phyloP scores from a whole-genome alignment of 495 filamentous ascomycete genomes.

The Xylaria longipes region DNA sequence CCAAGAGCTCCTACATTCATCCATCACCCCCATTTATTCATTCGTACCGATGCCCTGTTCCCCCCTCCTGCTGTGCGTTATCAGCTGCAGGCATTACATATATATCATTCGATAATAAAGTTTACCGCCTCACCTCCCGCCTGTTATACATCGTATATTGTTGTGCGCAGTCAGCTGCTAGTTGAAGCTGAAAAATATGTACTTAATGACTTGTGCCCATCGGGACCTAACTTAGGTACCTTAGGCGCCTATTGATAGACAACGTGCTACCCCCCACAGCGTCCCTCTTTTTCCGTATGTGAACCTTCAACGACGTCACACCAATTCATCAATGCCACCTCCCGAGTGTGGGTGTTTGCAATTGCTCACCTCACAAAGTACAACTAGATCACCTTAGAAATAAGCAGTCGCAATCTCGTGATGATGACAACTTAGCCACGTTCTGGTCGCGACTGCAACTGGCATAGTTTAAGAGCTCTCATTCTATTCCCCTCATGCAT shows the following conservation, averaged over 20 bases:
- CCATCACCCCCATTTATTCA: constrained; percentile 17
- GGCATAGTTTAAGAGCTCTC: background rate
- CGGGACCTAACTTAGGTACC: background rate
- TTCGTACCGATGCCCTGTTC: background rate
- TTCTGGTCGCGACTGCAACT: background rate
- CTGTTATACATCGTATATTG: constrained; percentile 10
- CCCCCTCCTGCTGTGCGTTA: background rate
- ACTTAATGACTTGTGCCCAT: background rate
- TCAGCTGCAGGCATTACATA: constrained; percentile 1
- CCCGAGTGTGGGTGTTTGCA: constrained; percentile 1
- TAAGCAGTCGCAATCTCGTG: background rate
- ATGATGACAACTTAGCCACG: background rate
- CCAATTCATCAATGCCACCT: constrained; percentile 14
- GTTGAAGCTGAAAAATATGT: background rate
- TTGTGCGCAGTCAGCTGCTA: constrained; percentile 8
- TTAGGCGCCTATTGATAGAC: background rate
- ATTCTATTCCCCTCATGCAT: constrained; percentile 26
- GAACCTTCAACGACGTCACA: constrained; percentile 24
- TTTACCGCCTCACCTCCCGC: background rate
- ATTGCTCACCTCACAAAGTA: background rate
- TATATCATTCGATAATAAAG: constrained; percentile 11
- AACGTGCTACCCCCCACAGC: constrained; percentile 8
- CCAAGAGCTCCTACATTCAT: constrained; percentile 59
- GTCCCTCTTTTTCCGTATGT: background rate
- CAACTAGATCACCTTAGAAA: background rate